Conservation (phyloP, 208 protist genomes). For the Crithidia expoeki region DNA sequence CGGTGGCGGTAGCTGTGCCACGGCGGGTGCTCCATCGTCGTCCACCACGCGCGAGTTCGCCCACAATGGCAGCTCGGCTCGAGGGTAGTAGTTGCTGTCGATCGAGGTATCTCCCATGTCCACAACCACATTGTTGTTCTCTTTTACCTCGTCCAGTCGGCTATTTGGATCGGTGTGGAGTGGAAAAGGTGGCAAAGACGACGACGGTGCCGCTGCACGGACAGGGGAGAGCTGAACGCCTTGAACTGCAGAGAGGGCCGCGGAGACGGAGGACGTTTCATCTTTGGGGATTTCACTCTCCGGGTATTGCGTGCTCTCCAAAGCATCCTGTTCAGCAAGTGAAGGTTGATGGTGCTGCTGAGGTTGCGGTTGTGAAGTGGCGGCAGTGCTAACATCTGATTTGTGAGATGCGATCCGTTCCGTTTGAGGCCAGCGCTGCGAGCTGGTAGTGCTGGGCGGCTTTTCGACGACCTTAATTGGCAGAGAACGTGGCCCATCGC, state of each 20-base stretch:
- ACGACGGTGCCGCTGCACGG: neutral
- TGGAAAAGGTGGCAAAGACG: neutral
- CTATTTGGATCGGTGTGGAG: neutral
- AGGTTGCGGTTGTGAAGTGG: neutral
- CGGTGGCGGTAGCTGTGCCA: constrained; percentile 12
- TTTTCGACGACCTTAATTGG: constrained; percentile 36
- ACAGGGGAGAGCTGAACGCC: constrained; percentile 6
- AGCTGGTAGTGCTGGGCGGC: neutral
- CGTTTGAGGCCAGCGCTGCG: too few species aligned
- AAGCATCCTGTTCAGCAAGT: neutral
- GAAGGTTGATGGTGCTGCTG: neutral
- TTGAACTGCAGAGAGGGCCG: constrained; percentile 13
- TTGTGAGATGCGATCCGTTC: too few species aligned
- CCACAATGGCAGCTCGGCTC: constrained; percentile 26
- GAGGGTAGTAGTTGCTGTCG: constrained; percentile 27
- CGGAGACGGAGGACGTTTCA: constrained; percentile 15
- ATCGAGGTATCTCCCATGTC: constrained; percentile 42
- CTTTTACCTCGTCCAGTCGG: neutral
- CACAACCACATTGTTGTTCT: constrained; percentile 16
- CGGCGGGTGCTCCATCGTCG: constrained; percentile 11
- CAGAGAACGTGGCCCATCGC: neutral
- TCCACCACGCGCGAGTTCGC: constrained; percentile 5
- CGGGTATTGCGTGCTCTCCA: constrained; percentile 1
- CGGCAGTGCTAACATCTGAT: neutral
- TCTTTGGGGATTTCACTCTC: constrained; percentile 8